These are phyloP conservation scores for Fusarium sp. DNA, from an alignment of 2,329 filamentous ascomycete species.

Conservation along the genomic window DNA sequence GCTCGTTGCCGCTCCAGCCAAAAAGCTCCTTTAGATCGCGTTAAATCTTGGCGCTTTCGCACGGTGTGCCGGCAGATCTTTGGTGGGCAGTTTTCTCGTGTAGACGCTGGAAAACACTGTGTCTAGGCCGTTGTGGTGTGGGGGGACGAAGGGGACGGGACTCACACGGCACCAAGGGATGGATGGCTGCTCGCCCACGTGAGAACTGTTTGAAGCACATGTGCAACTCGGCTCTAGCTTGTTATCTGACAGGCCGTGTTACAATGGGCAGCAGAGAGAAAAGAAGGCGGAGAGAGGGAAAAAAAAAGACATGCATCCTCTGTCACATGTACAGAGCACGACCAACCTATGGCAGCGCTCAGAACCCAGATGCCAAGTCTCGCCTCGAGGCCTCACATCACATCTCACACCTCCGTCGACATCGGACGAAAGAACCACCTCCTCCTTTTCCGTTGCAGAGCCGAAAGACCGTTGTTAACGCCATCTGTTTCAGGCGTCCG, in stretches of 20 bases:
- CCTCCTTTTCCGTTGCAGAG: not conserved
- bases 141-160: not conserved
- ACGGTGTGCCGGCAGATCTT: not conserved
- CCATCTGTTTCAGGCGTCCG: constrained; percentile 13
- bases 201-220: constrained; percentile 26
- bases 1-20: constrained; percentile 21
- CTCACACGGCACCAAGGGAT: constrained; percentile 11
- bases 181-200: constrained; percentile 29
- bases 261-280: not conserved
- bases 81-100: not conserved
- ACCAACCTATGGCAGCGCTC: not conserved
- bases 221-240: constrained; percentile 15
- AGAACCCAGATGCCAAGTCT: constrained; percentile 1
- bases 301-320: not conserved
- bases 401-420: not conserved
- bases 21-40: constrained; percentile 13
- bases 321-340: constrained; percentile 8
- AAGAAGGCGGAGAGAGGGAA: not conserved
- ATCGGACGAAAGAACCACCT: not conserved
- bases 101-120: constrained; percentile 5
- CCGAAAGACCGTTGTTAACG: not conserved
- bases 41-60: not conserved
- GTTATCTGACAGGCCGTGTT: constrained; percentile 9
- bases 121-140: not conserved
- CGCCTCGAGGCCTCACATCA: constrained; percentile 4